Base-by-base conservation (phyloP, 805 yeast species). In the Priceomyces castillae region DNA sequence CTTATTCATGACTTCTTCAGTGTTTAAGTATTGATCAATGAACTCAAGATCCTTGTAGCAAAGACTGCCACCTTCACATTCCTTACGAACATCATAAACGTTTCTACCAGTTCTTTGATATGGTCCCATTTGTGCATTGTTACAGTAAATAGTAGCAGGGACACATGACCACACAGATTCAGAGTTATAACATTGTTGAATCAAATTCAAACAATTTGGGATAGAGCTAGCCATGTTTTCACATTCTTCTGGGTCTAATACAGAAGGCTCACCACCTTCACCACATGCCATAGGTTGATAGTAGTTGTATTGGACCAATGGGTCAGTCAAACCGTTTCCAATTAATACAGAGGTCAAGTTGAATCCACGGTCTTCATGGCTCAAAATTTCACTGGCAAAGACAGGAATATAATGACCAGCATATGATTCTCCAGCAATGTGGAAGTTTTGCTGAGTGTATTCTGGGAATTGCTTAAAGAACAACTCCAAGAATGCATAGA, bases 221-320 rank as follows among this genome's bases (percentile, higher is more conserved):
- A 81, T 68, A n/a, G 76, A 67, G 19, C 66, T 70, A 25, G 67
- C 58, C 90, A 87, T 85, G 37, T 71, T 66, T 25, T 76, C 75
- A 69, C 96, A 88, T 48, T 79, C 80, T 42, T 77, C 81, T n/a
- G 81, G 82, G 14, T 77, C 69, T 50, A 89, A 71, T 2, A 89
- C 89, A 14, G 90, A 71, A 15, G 83, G 83, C 56, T 81, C 81
- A 4, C 96, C 97, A 51, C 96, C 95, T 52, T 76, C 62, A 42
- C 96, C 94, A 66, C 98, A 92, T 3, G 95, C 95, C 97, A 92
- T 90, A 50, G 95, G 95, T 63, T 84, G 80, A 60, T 88, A 90
- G 64, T 82, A 81, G 46, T 77, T 77, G 58, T 84, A 82, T 72
- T 90, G 97, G 36, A 78, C 75, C 46, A 84, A 70, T 2, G 95